Evolutionary conservation across 805 yeast genomes (phyloP).

Genomic region (Metschnikowia orientalis): DNA sequence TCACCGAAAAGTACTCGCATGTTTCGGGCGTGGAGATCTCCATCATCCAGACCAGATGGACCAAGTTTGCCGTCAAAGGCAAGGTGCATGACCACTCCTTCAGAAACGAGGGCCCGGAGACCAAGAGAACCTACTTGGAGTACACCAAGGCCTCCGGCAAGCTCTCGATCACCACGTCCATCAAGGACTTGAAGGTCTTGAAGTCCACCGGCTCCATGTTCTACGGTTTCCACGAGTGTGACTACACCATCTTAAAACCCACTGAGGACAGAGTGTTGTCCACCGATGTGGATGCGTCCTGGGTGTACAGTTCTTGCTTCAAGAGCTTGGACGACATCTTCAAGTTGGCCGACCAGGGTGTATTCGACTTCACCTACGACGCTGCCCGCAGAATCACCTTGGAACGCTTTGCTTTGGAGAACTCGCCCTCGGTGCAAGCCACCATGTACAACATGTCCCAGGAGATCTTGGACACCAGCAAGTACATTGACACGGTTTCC

Average conservation of each 20-base stretch:
- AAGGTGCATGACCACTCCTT: slow-evolving; percentile 79
- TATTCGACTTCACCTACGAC: slow-evolving; percentile 62
- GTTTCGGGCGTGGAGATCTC: slow-evolving; percentile 66
- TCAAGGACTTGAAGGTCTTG: slow-evolving; percentile 76
- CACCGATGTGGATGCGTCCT: slow-evolving; percentile 73
- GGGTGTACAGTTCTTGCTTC: slow-evolving; percentile 56
- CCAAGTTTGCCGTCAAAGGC: slow-evolving; percentile 71
- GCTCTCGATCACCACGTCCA: slow-evolving; percentile 58
- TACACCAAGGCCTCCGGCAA: slow-evolving; percentile 48
- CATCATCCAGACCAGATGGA: slow-evolving; percentile 75
- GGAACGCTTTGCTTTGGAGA: slow-evolving; percentile 74
- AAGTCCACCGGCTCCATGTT: slow-evolving; percentile 93
- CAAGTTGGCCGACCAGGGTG: slow-evolving; percentile 51
- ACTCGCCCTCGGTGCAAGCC: slow-evolving; percentile 93
- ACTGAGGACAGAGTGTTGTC: slow-evolving; percentile 82
- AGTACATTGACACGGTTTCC: slow-evolving; percentile 58
- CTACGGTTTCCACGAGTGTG: slow-evolving; percentile 81
- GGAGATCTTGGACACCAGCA: slow-evolving; percentile 57
- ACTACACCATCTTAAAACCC: slow-evolving; percentile 82
- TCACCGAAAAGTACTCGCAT: slow-evolving; percentile 70
- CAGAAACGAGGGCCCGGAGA: slow-evolving; percentile 78
- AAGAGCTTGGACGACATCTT: slow-evolving; percentile 44
- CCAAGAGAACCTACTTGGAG: slow-evolving; percentile 54
- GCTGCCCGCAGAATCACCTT: slow-evolving; percentile 66
- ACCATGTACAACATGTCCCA: slow-evolving; percentile 92